Evolutionary conservation across 208 protist species (phyloP).

Genomic region (Leishmania guyanensis): DNA sequence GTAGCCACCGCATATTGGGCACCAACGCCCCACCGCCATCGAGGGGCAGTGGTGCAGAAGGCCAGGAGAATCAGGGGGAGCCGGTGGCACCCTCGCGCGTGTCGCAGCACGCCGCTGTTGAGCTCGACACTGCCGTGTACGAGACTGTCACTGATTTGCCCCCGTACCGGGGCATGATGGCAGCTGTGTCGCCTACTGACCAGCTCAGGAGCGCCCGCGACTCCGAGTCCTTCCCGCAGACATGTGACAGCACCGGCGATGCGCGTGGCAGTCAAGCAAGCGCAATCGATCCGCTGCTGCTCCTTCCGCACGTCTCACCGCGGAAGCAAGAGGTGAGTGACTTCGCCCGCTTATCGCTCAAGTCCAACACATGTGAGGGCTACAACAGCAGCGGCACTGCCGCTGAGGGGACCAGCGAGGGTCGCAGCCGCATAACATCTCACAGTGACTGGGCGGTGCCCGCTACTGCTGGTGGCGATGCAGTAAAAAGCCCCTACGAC

Average conservation of each 20-base stretch:
- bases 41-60: background rate
- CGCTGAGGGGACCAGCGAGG: background rate
- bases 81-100: constrained; percentile 11
- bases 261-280: constrained; percentile 10
- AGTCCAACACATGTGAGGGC: background rate
- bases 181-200: background rate
- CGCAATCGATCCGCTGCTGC: constrained; percentile 46
- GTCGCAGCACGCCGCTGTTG: constrained; percentile 28
- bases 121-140: constrained; percentile 30
- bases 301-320: constrained; percentile 38
- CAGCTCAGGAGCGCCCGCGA: constrained; percentile 5
- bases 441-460: constrained; percentile 4
- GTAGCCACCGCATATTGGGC: constrained; percentile 2
- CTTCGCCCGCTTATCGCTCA: background rate
- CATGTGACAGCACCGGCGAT: constrained; percentile 13
- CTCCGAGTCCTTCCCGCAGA: constrained; percentile 13
- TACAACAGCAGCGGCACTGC: constrained; percentile 1
- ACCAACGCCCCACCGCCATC: background rate
- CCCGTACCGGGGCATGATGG: constrained; percentile 8
- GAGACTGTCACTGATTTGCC: constrained; percentile 27
- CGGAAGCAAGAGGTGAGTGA: constrained; percentile 1
- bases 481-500: background rate
- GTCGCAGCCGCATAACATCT: background rate
- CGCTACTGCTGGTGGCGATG: background rate
- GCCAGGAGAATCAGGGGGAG: background rate